Conservation (phyloP, 2,329 filamentous ascomycete genomes). For the Bisporella sp. region DNA sequence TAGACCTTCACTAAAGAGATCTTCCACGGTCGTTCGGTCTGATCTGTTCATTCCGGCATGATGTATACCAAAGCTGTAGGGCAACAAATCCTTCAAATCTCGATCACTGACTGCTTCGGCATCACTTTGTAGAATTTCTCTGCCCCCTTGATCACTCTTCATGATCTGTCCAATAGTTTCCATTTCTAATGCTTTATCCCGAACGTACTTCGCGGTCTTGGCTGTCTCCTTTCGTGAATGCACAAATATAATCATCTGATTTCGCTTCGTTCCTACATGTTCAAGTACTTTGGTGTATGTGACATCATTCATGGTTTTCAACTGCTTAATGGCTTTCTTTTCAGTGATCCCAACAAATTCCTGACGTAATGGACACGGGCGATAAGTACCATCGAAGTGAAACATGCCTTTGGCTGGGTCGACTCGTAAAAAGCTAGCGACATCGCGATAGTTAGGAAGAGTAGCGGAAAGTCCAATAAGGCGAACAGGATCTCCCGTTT, state of each 20-base stretch:
- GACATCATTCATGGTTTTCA: constrained; percentile 99
- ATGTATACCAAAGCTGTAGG: constrained; percentile 96
- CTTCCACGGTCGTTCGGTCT: constrained; percentile 93
- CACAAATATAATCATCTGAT: constrained; percentile 98
- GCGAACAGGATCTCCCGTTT: constrained; percentile 87
- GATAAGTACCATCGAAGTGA: constrained; percentile 91
- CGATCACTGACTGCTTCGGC: constrained; percentile 75
- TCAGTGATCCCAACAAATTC: constrained; percentile 98
- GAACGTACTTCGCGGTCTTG: constrained; percentile 92
- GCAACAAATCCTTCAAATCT: constrained; percentile 87
- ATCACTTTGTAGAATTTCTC: constrained; percentile 82
- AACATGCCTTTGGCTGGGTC: constrained; percentile 81
- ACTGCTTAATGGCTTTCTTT: constrained; percentile 96
- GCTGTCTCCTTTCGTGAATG: constrained; percentile 97
- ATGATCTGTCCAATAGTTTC: constrained; percentile 96
- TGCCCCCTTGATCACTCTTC: constrained; percentile 82
- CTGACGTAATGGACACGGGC: constrained; percentile 89
- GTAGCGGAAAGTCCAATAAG: constrained; percentile 91
- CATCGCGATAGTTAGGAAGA: constrained; percentile 92
- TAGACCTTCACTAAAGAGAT: constrained; percentile 83
- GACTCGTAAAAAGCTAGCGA: constrained; percentile 89
- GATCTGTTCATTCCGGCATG: constrained; percentile 94
- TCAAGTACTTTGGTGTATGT: constrained; percentile 97
- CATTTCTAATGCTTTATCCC: constrained; percentile 93
- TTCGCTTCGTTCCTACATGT: constrained; percentile 84